Base-by-base conservation (phyloP, 176 grass and related monocot species). In the Carex littledalei region DNA sequence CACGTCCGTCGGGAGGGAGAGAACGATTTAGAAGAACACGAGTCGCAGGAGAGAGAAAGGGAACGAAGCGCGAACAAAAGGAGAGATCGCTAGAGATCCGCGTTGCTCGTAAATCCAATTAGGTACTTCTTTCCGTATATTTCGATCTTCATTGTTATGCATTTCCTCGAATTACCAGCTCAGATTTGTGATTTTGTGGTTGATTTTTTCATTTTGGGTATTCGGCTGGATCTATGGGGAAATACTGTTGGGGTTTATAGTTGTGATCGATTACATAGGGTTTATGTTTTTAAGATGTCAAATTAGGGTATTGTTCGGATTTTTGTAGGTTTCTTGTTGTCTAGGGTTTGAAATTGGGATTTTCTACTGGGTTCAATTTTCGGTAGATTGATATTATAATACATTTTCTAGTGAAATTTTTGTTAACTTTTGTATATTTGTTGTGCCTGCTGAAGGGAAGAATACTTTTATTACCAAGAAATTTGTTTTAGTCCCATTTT, bases 21-120 rank as follows among this genome's bases (percentile, higher is more conserved):
- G 64, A 65, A 62, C 57, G 31, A 60, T 81, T 81, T 81, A 66
- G 63, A 66, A 64, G 39, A 64, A 81, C 55, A 21, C 55, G 81
- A 83, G 81, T 83, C 81, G 81, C 81, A 83, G 29, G 81, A 68
- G 63, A 68, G 81, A 83, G 80, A 82, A 82, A 59, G 57, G 57
- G 16, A 47, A 82, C 56, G 56, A 81, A 61, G 76, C 72, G 2
- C 24, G 6, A 79, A 47, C 75, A 7, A 26, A 60, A 80, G 79
- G 20, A 64, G 39, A 83, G 62, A 49, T 69, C 21, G 64, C 22
- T 31, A 32, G 62, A 67, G 61, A 83, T 83, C 81, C 64, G 81
- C 41, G 41, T 68, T 5, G 63, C 24, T 31, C 20, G 22, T 6
- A 17, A n/a, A 54, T 52, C 63, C 12, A 12, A 18, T 83, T 15